These are phyloP conservation scores for Dioszegia crocea DNA, from an alignment of 768 basidiomycete species.

Conservation along the genomic window DNA sequence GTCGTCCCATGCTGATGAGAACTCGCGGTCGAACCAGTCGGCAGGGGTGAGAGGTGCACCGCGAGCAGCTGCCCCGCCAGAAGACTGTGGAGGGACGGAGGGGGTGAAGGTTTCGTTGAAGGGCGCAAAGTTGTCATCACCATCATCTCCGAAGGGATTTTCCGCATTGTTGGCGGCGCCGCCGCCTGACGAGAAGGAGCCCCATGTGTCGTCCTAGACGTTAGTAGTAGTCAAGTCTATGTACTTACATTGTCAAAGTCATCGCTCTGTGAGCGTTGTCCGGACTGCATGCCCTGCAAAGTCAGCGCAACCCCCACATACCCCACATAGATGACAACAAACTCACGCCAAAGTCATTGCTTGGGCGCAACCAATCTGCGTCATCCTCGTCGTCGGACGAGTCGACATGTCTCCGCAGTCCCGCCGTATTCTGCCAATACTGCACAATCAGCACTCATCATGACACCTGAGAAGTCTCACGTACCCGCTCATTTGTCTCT, in stretches of 20 bases:
- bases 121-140: conserved; percentile 21
- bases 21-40: conserved; percentile 44
- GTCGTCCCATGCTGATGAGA: conserved; percentile 25
- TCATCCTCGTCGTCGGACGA: conserved; percentile 44
- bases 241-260: conserved; percentile 37
- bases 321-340: conserved; percentile 9
- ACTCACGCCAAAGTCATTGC: conserved; percentile 39
- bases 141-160: conserved; percentile 47
- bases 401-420: conserved; percentile 29
- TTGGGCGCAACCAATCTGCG: conserved; percentile 39
- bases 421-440: conserved; percentile 30
- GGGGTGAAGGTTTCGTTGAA: conserved; percentile 17
- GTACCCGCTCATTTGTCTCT: background rate
- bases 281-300: conserved; percentile 4
- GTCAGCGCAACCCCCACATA: background rate
- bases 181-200: conserved; percentile 39
- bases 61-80: conserved; percentile 4
- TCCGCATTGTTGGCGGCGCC: conserved; percentile 11
- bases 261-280: conserved; percentile 11
- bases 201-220: conserved; percentile 45
- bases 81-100: conserved; percentile 26
- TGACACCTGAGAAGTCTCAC: background rate
- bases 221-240: background rate
- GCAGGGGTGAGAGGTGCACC: conserved; percentile 39
- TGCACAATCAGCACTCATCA: conserved; percentile 7